Evolutionary conservation across 176 grass and related monocot genomes (phyloP).

Genomic region (Alloteropsis semialata): DNA sequence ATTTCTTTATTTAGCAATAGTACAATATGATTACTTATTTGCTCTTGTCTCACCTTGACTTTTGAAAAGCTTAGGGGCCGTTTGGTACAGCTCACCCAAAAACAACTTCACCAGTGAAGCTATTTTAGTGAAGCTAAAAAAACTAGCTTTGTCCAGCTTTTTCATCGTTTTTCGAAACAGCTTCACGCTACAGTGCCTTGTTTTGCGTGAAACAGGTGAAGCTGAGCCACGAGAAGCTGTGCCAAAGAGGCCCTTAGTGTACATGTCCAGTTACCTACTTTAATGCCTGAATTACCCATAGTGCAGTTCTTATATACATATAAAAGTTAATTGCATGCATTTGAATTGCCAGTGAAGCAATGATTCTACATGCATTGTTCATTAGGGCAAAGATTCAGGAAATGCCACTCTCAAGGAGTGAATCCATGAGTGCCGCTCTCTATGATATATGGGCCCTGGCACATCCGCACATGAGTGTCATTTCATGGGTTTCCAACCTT

Average conservation of each 20-base stretch:
- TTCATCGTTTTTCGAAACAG: too few species aligned
- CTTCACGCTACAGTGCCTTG: too few species aligned
- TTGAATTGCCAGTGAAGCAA: not conserved
- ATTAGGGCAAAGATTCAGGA: not conserved
- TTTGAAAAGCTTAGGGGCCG: too few species aligned
- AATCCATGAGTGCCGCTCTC: not conserved
- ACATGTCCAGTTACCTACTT: not conserved
- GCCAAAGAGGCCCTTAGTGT: too few species aligned
- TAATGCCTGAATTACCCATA: not conserved
- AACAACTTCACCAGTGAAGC: too few species aligned
- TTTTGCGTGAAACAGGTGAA: too few species aligned
- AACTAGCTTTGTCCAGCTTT: too few species aligned
- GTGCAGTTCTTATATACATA: not conserved
- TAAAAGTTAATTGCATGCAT: not conserved
- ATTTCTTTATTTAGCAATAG: not conserved
- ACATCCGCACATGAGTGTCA: not conserved
- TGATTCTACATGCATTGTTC: not conserved
- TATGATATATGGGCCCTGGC: not conserved
- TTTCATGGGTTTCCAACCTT: not conserved
- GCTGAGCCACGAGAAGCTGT: too few species aligned
- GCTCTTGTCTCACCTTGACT: not conserved
- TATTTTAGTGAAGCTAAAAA: too few species aligned
- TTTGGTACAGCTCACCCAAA: too few species aligned
- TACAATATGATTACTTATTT: not conserved
- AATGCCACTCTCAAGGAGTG: not conserved